phyloP scores from a whole-genome alignment of 345 rosid species.

The Melaleuca alternifolia region DNA sequence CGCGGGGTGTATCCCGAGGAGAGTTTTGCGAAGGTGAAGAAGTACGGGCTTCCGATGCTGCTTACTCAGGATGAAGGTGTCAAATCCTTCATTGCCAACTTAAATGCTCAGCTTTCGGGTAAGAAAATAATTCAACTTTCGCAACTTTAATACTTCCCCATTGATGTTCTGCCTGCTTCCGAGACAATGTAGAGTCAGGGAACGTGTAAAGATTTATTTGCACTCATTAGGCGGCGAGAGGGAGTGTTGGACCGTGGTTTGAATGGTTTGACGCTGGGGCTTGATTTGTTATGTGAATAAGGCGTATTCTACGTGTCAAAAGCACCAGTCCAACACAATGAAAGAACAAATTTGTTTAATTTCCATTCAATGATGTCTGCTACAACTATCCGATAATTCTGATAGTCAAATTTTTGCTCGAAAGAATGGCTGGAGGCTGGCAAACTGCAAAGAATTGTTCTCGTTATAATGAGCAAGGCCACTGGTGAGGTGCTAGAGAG shows the following conservation, averaged over 20 bases:
- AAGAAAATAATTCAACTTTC: neutral
- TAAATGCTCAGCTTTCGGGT: slow-evolving; percentile 78
- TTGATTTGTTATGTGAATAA: neutral
- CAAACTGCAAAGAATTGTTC: slow-evolving; percentile 74
- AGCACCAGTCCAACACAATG: neutral
- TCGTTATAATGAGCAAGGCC: slow-evolving; percentile 83
- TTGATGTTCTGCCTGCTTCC: neutral
- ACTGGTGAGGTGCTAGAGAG: slow-evolving; percentile 82
- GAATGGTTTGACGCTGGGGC: neutral
- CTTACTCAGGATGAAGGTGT: slow-evolving; percentile 88
- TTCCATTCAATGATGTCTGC: neutral
- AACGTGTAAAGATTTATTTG: neutral
- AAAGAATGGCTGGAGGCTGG: slow-evolving; percentile 93
- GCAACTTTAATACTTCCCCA: neutral
- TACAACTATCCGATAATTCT: neutral
- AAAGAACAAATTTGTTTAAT: neutral
- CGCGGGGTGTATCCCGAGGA: slow-evolving; percentile 96
- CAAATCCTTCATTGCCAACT: slow-evolving; percentile 59
- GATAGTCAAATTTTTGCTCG: neutral
- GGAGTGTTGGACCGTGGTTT: neutral
- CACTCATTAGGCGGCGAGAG: neutral
- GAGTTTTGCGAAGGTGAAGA: slow-evolving; percentile 85
- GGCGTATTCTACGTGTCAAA: neutral
- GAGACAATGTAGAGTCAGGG: neutral
- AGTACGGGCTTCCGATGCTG: slow-evolving; percentile 89